A percentile compares a stretch with the other conserved stretches of the same genome.
These are phyloP conservation scores for Neonectria ditissima DNA, from an alignment of 2,329 filamentous ascomycete species.

Conservation along the genomic window DNA sequence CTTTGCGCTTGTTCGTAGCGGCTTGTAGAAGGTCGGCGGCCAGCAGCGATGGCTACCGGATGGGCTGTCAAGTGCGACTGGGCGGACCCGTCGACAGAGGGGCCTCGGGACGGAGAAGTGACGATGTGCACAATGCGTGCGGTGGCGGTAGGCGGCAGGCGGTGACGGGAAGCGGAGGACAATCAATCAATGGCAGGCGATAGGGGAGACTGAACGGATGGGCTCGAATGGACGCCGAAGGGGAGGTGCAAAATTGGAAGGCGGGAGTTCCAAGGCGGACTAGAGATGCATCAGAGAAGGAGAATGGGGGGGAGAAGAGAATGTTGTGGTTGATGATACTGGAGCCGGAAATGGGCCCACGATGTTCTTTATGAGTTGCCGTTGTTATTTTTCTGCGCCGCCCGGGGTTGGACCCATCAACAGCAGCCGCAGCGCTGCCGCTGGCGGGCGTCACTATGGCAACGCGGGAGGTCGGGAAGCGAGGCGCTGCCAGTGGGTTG, in stretches of 20 bases:
- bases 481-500: not conserved
- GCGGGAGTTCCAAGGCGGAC: conserved; percentile 32
- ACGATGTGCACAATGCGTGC: conserved; percentile 22
- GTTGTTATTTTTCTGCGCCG: conserved; percentile 43
- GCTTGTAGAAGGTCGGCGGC: conserved; percentile 4
- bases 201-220: conserved; percentile 26
- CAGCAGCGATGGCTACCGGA: conserved; percentile 14
- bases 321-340: conserved; percentile 39
- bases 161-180: conserved; percentile 34
- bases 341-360: conserved; percentile 39
- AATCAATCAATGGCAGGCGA: conserved; percentile 29
- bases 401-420: conserved; percentile 32
- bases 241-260: conserved; percentile 21
- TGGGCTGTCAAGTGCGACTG: conserved; percentile 17
- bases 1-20: conserved; percentile 37
- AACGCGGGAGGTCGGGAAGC: not conserved
- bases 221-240: conserved; percentile 26
- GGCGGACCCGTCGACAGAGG: not conserved
- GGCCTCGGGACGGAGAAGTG: conserved; percentile 21
- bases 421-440: conserved; percentile 31
- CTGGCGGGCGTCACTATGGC: not conserved
- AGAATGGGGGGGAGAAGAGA: conserved; percentile 34
- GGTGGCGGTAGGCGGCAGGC: conserved; percentile 34
- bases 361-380: conserved; percentile 49
- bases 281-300: conserved; percentile 34